Evolutionary conservation across 2,329 filamentous ascomycete species (phyloP).

Genomic region (Zelopaecilomyces penicillatus): DNA sequence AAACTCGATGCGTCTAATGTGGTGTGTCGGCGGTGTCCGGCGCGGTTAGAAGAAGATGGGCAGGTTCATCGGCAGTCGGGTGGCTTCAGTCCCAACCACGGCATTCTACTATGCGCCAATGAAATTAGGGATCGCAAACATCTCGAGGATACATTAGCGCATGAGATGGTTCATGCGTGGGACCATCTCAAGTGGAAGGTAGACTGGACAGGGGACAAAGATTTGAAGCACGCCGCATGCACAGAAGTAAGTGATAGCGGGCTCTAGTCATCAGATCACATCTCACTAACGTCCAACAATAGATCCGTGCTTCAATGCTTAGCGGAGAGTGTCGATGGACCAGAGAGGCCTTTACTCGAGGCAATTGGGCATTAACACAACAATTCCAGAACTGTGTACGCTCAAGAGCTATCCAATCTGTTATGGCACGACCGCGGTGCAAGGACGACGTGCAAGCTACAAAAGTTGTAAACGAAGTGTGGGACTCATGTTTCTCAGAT

Average conservation of each 20-base stretch:
- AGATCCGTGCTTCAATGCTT: conserved; percentile 89
- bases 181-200: conserved; percentile 90
- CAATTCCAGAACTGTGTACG: conserved; percentile 93
- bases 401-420: conserved; percentile 67
- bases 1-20: conserved; percentile 67
- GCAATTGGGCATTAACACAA: conserved; percentile 81
- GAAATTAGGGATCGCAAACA: conserved; percentile 72
- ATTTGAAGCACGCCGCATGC: conserved; percentile 84
- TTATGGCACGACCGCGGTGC: conserved; percentile 69
- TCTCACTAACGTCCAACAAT: not conserved
- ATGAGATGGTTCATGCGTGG: conserved; percentile 98
- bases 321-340: conserved; percentile 91
- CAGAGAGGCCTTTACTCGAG: conserved; percentile 74
- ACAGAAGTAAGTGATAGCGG: conserved; percentile 58
- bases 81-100: conserved; percentile 78
- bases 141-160: conserved; percentile 85
- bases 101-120: conserved; percentile 90
- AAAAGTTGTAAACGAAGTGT: conserved; percentile 92
- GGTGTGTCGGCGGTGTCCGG: conserved; percentile 69
- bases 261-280: not conserved
- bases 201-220: conserved; percentile 61
- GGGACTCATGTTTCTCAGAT: conserved; percentile 93
- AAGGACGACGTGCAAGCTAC: conserved; percentile 80
- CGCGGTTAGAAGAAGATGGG: conserved; percentile 46
- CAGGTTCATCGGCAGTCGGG: conserved; percentile 60